These are phyloP conservation scores for Saccharomyces eubayanus DNA, from an alignment of 805 yeast genomes.

Conservation along the genomic window DNA sequence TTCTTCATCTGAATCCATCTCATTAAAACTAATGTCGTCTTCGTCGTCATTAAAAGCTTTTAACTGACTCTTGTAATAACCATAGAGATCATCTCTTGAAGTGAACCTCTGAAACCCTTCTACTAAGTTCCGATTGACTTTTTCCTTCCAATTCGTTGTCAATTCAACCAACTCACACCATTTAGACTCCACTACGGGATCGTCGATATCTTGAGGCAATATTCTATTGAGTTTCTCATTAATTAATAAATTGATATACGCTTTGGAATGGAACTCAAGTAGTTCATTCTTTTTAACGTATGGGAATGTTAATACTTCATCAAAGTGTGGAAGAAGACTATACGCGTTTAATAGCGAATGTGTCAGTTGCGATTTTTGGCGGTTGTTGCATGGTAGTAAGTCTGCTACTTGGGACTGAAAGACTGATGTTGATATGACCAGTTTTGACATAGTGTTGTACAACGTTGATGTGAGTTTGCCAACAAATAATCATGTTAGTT, in stretches of 20 bases:
- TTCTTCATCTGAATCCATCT: background rate
- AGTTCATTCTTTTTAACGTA: slow-evolving; percentile 32
- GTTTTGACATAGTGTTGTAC: slow-evolving; percentile 10
- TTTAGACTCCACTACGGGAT: slow-evolving; percentile 1
- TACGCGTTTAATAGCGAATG: slow-evolving; percentile 19
- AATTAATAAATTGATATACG: slow-evolving; percentile 37
- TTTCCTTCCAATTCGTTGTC: slow-evolving; percentile 9
- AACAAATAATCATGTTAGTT: background rate
- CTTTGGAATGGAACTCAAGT: slow-evolving; percentile 40
- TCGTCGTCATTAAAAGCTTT: background rate
- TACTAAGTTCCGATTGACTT: background rate
- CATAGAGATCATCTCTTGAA: slow-evolving; percentile 9
- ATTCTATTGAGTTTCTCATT: slow-evolving; percentile 13
- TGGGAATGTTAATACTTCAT: slow-evolving; percentile 14
- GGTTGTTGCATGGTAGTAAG: slow-evolving; percentile 27
- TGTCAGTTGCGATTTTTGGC: slow-evolving; percentile 19
- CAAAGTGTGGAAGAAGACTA: slow-evolving; percentile 18
- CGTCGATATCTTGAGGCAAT: slow-evolving; percentile 14
- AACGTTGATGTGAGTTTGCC: background rate
- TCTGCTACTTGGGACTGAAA: slow-evolving; percentile 28
- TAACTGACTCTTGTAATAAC: slow-evolving; percentile 5
- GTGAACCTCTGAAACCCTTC: slow-evolving; percentile 2
- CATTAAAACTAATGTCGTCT: background rate
- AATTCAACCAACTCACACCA: slow-evolving; percentile 12
- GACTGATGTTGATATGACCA: slow-evolving; percentile 20